Conservation (phyloP, 768 basidiomycete species). For the Russula vinacea region DNA sequence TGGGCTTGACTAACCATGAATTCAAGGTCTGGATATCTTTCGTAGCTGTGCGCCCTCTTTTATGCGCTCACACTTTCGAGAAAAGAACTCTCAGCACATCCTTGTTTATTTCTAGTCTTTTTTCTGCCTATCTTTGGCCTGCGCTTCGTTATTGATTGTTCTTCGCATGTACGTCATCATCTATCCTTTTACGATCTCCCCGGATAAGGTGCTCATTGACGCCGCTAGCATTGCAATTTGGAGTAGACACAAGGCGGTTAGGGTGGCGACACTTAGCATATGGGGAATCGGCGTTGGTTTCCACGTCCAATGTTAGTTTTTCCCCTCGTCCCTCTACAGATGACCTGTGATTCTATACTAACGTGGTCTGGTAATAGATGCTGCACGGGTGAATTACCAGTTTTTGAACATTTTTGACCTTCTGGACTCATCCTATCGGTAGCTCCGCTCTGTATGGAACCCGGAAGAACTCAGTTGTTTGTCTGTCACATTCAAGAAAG, state of each 20-base stretch:
- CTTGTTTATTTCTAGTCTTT: neutral
- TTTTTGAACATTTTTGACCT: neutral
- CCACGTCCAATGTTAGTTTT: slow-evolving; percentile 1
- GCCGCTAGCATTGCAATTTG: slow-evolving; percentile 14
- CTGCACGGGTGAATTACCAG: neutral
- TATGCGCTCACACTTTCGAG: too few species aligned
- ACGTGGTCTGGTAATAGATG: neutral
- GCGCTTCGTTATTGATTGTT: slow-evolving; percentile 10
- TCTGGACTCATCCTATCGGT: neutral
- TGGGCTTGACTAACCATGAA: neutral
- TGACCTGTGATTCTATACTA: neutral
- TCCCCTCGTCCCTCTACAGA: neutral
- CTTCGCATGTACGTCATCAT: slow-evolving; percentile 18
- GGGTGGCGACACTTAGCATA: neutral
- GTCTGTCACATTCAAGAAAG: neutral
- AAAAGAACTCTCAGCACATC: neutral
- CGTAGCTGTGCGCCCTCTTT: slow-evolving; percentile 1
- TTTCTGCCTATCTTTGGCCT: neutral
- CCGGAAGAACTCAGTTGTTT: neutral
- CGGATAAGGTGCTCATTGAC: neutral
- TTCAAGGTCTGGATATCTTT: neutral
- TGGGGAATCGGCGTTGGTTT: slow-evolving; percentile 9
- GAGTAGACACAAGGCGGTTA: neutral
- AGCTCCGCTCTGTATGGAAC: neutral
- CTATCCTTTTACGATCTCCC: neutral